Base-by-base conservation (phyloP, 2,329 filamentous ascomycete species). In the Pseudogymnoascus sp. region DNA sequence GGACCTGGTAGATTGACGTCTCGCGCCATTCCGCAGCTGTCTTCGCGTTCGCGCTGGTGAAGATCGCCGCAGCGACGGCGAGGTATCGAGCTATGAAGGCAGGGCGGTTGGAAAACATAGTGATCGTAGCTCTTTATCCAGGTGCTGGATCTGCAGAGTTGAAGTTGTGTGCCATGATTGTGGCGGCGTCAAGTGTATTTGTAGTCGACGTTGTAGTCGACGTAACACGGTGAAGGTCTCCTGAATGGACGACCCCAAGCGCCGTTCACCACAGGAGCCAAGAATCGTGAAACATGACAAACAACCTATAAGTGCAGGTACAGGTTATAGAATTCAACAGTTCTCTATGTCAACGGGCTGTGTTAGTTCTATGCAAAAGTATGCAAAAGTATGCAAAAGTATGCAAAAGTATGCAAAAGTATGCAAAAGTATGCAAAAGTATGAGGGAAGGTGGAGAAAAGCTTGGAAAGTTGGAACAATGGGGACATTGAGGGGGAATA, bases 1-100 rank as follows among this genome's bases (percentile, higher is more conserved):
- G 73, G 19, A 76, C 73, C 64, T 78, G 76, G 64, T 79, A 79
- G 61, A 79, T 73, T 1, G 74, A 73, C 50, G 74, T 72, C 7
- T 68, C 62, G 59, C 74, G 74, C 77, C 77, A 79, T 63, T 67
- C 62, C 10, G 61, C 62, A 11, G 65, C 50, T 33, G 29, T 33
- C 29, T 56, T 56, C 31, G 50, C 50, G n/a, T 19, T 33, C 1
- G n/a, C 10, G 10, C 26, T 56, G n/a, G 29, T 56, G n/a, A 56
- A 33, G n/a, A 56, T 11, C 10, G 50, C 50, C n/a, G 29, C 50
- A 13, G n/a, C 26, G 26, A 56, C n/a, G n/a, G 50, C 26, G 50
- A 56, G n/a, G 13, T 19, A 56, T 56, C 26, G 50, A 6, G 50
- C 50, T 2, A 56, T n/a, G 19, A 56, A 26, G 16, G 50, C 50